Evolutionary conservation across 2,329 filamentous ascomycete genomes (phyloP), one percentile per base, ranked within the genome.

Genomic region (Dothidotthia symphoricarpi): DNA sequence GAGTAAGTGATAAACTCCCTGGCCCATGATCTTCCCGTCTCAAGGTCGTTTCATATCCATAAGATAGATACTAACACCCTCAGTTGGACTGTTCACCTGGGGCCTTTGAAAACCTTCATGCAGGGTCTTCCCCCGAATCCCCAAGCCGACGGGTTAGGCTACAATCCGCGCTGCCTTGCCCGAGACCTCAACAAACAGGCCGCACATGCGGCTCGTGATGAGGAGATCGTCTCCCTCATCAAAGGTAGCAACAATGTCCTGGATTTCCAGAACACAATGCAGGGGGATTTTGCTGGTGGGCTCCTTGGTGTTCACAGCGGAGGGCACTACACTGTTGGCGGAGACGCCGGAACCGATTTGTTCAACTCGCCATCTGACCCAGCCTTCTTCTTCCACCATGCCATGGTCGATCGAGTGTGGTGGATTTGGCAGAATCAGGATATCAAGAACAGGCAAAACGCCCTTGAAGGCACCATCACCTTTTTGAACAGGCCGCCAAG

Each of bases 351-450:
- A 2, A 67, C 69, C 14, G 73, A 76, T 54, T 53, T 74, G 5
- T 22, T 22, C 19, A 22, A 22, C 19, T 50, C 49, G 5, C 46
- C 48, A 3, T 45, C 44, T 19, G 49, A 58, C 16, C 51, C 50
- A 5, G 19, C 55, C 24, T 74, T 74, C 52, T 74, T 61, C 51
- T 57, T 70, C 13, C 71, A 74, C 48, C 71, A 75, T 40, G 63
- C 57, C 11, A 66, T 67, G 52, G 67, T 75, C 19, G 72, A 75
- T 45, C 61, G 69, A 9, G 53, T 64, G 4, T 75, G 64, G 63
- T 71, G 68, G 68, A 69, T 71, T 25, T 75, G 71, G 71, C 70
- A 74, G 54, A 66, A 61, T 29, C 49, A 68, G 27, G 58, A 71
- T 37, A 47, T 51, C 19, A 39, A 55, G 52, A 25, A 56, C 67